Percentiles rank a stretch among this genome's conserved stretches.
Evolutionary conservation across 805 yeast species (phyloP).

Genomic region (Lipomyces sp.): DNA sequence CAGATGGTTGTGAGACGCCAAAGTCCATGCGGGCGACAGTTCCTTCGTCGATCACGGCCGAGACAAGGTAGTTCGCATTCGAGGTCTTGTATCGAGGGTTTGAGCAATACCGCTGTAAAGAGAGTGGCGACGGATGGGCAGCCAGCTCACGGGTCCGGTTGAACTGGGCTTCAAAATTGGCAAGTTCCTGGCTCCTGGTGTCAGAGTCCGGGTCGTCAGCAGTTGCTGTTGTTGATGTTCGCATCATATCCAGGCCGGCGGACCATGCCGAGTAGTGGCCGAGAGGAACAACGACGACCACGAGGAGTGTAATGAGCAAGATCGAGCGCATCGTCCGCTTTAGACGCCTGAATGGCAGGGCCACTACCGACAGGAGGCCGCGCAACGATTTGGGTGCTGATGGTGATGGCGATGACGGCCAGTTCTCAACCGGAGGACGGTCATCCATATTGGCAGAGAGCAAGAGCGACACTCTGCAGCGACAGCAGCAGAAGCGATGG

Average conservation of each 20-base stretch:
- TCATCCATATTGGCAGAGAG: too few relatives aligned
- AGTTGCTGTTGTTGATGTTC: neutral
- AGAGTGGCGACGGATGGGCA: conserved; percentile 19
- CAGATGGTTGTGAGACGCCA: neutral
- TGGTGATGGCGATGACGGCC: too few relatives aligned
- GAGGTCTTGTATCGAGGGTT: neutral
- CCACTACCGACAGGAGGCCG: too few relatives aligned
- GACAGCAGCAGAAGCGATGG: too few relatives aligned
- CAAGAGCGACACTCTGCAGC: too few relatives aligned
- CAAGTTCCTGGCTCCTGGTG: neutral
- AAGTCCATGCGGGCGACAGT: conserved; percentile 20
- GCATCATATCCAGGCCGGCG: neutral
- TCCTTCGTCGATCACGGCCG: conserved; percentile 17
- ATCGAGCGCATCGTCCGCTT: neutral
- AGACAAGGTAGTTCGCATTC: conserved; percentile 6
- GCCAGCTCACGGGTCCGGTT: conserved; percentile 7
- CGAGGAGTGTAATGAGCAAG: neutral
- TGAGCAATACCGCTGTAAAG: conserved; percentile 15
- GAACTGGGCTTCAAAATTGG: neutral
- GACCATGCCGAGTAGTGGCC: neutral
- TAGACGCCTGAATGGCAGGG: neutral
- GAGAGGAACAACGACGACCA: neutral
- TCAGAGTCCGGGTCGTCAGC: neutral
- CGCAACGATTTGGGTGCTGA: too few relatives aligned
- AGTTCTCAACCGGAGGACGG: too few relatives aligned